These are phyloP conservation scores for Aspergillus sp. DNA, from an alignment of 2,329 filamentous ascomycete genomes.

Conservation along the genomic window DNA sequence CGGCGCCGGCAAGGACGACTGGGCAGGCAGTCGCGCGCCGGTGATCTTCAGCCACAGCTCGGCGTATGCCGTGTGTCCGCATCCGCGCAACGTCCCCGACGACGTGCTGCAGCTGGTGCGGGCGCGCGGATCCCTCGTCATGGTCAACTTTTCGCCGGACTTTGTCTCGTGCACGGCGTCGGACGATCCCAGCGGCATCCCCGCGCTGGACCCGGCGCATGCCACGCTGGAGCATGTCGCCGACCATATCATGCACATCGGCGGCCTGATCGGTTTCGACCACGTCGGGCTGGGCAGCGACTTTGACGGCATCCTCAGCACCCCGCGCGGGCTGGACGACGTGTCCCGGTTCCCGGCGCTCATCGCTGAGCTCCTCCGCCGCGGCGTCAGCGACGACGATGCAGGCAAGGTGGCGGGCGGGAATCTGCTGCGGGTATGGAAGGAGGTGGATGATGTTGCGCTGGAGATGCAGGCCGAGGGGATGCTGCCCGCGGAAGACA, in stretches of 20 bases:
- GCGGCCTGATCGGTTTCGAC: constrained; percentile 77
- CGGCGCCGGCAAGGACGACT: constrained; percentile 56
- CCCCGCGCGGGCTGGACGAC: constrained; percentile 76
- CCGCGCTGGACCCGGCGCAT: constrained; percentile 65
- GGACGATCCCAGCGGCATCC: constrained; percentile 62
- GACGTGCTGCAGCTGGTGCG: constrained; percentile 76
- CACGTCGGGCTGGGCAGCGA: constrained; percentile 88
- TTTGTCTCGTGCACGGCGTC: constrained; percentile 74
- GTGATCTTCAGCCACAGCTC: constrained; percentile 89
- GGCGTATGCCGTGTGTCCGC: constrained; percentile 75
- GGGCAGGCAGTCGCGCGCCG: constrained; percentile 73
- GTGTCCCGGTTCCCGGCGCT: constrained; percentile 80
- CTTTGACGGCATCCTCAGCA: constrained; percentile 67
- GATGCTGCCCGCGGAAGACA: constrained; percentile 45
- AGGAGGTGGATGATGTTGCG: constrained; percentile 71
- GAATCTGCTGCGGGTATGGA: constrained; percentile 84
- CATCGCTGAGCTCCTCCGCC: constrained; percentile 69
- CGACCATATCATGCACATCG: constrained; percentile 79
- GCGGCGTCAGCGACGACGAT: constrained; percentile 73
- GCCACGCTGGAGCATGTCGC: constrained; percentile 75
- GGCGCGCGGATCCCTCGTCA: constrained; percentile 71
- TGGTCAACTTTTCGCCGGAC: constrained; percentile 84
- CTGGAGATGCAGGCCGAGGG: constrained; percentile 61
- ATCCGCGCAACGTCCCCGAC: constrained; percentile 88
- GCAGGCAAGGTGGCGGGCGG: constrained; percentile 73